Evolutionary conservation across 2,329 filamentous ascomycete species (phyloP), one percentile per base, ranked within the genome.

Genomic region (Penicillium occitanis): DNA sequence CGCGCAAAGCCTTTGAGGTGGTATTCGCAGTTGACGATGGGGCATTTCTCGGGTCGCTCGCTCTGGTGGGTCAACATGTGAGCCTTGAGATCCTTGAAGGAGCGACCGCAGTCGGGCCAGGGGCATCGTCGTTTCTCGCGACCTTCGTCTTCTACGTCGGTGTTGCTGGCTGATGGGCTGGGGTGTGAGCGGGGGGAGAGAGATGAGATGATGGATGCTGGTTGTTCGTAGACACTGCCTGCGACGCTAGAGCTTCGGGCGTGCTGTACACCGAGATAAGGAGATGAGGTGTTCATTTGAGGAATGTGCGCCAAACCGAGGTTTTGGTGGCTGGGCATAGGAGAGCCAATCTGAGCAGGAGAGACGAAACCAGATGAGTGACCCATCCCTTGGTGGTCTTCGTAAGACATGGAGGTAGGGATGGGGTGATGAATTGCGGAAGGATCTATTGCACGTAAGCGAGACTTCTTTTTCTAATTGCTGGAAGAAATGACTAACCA

Each of bases 21-120:
- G 79, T 97, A 97, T 74, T 96, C 92, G 82, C 93, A 97, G 0
- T 89, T 95, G 66, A 90, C 84, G 71, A 97, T 97, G 0, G 93
- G 93, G 80, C 93, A 97, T 82, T 97, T 97, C 76, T 97, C 93
- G 0, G 93, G 93, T 28, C 93, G 86, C 81, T 97, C 92, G 66
- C 88, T 90, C 79, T 95, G 91, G 78, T 97, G 93, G 0, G 93
- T 97, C 76, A 97, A 86, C 90, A 96, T 94, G 79, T 97, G 93
- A 8, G 93, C 93, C 79, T 94, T 94, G 69, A 96, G 82, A 74
- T 97, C 93, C 80, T 96, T 96, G 85, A 96, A 96, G 66, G 89
- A 85, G 73, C 91, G 89, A 69, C 92, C 92, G 73, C 93, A 97
- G 66, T 94, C 92, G 6, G 90, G 88, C 74, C 93, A 89, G 0